Evolutionary conservation across 257 asterid species (phyloP).

Genomic region (Gynochthodes officinalis): DNA sequence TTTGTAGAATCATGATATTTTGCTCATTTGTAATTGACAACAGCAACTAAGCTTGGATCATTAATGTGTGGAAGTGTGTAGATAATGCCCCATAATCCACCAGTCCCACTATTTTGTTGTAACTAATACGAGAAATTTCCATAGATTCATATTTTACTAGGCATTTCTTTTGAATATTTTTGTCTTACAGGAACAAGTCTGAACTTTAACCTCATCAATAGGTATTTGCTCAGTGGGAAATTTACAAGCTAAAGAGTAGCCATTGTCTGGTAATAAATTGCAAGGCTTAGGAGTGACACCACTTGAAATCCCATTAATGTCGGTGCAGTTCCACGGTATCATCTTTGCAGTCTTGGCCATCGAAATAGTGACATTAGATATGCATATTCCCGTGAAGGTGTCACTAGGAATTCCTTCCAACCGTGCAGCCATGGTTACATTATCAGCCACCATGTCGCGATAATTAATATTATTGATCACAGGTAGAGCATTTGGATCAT

Average conservation of each 20-base stretch:
- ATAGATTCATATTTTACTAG: neutral
- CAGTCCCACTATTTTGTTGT: neutral
- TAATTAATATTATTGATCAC: conserved; percentile 63
- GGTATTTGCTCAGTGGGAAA: conserved; percentile 60
- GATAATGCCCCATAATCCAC: neutral
- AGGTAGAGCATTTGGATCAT: conserved; percentile 89
- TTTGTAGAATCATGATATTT: neutral
- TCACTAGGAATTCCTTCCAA: conserved; percentile 16
- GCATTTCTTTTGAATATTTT: conserved; percentile 25
- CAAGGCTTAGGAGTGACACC: conserved; percentile 76
- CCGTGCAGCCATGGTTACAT: conserved; percentile 50
- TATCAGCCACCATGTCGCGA: conserved; percentile 58
- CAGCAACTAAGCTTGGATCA: neutral
- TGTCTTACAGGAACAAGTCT: conserved; percentile 51
- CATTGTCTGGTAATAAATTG: conserved; percentile 42
- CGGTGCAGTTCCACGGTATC: conserved; percentile 79
- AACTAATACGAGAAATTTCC: neutral
- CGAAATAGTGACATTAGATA: conserved; percentile 65
- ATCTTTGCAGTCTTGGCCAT: conserved; percentile 62
- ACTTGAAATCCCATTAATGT: conserved; percentile 65
- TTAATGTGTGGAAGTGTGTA: neutral
- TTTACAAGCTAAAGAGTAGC: conserved; percentile 31
- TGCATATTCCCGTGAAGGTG: conserved; percentile 23
- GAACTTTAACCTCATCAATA: conserved; percentile 47
- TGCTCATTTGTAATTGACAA: neutral